Base-by-base conservation (phyloP, 1,284 basidiomycete species). In the Caloboletus firmus region DNA sequence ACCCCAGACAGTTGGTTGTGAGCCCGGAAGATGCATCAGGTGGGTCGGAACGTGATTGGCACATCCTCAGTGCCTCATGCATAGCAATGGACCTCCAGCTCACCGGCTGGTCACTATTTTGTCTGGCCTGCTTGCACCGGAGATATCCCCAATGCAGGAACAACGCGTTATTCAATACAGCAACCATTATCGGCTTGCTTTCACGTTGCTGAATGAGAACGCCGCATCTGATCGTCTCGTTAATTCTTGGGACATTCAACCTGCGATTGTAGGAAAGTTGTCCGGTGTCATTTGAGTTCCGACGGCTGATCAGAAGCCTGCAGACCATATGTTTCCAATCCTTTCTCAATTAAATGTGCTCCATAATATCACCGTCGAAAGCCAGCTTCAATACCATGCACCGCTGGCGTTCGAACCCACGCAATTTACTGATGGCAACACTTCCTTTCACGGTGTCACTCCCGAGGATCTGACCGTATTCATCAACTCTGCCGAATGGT, bases 401-500 rank as follows among this genome's bases (percentile, higher is more conserved):
- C 95, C 95, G 0, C 74, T 99, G 37, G 85, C 93, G 0, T 93
- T 98, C 63, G 74, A 81, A 49, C 91, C 94, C 39, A 63, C 61
- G n/a, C 51, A 67, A 4, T 37, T 81, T 7, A 63, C 68, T 22
- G 54, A 70, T 20, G 64, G 61, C 22, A 62, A 72, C 11, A 64
- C 74, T 31, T 72, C 71, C 17, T 66, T 68, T 0, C 84, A 84
- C 69, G 81, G 83, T 0, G 72, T 97, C 37, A 84, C 83, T 13
- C 82, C 85, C 52, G 92, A 94, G 61, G 84, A 94, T 61, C 78
- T 95, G 54, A 93, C 89, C 22, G 84, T 94, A 0, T 99, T 99
- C 65, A 81, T 99, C 51, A 99, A 99, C 66, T 93, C 93, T 4
- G 95, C 94, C 15, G 90, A 95, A 67, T 99, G 96, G 96, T 91